Evolutionary conservation across 2,329 filamentous ascomycete species (phyloP).

Genomic region (Thielaviopsis cerberus): DNA sequence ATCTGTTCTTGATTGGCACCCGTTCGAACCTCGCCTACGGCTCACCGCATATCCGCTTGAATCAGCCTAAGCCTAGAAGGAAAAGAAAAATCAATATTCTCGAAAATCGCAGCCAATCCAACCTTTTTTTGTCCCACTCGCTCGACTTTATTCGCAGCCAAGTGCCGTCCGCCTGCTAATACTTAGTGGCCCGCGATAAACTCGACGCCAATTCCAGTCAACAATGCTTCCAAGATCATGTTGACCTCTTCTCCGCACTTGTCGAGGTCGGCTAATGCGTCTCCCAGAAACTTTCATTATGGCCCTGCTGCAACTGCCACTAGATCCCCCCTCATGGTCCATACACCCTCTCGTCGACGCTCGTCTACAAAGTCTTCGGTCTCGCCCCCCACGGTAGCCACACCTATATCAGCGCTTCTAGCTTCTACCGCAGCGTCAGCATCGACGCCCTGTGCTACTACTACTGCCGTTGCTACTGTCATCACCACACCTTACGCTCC

Average conservation of each 20-base stretch:
- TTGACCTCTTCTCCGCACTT: conserved; percentile 12
- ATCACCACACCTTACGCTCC: not conserved
- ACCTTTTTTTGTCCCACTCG: not conserved
- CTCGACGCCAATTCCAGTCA: not conserved
- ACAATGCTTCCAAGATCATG: conserved; percentile 11
- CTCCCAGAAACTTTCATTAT: conserved; percentile 10
- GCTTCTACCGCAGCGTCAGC: not conserved
- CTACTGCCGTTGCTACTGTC: not conserved
- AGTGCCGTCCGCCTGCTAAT: not conserved
- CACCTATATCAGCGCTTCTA: not conserved
- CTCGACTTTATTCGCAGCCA: not conserved
- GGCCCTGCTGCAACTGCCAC: conserved; percentile 6
- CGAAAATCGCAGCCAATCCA: not conserved
- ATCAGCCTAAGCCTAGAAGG: not conserved
- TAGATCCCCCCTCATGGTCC: conserved; percentile 8
- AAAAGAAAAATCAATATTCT: not conserved
- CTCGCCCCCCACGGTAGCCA: not conserved
- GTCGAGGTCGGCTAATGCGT: conserved; percentile 9
- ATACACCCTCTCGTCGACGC: conserved; percentile 1
- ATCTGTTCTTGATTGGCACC: not conserved
- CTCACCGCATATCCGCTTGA: not conserved
- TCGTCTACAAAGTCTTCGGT: conserved; percentile 8
- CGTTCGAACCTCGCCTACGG: not conserved
- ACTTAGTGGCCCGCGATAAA: not conserved
- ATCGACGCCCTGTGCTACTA: not conserved